Evolutionary conservation across 2,329 filamentous ascomycete species (phyloP), one percentile per base, ranked within the genome.

Genomic region (Botrytis squamosa): DNA sequence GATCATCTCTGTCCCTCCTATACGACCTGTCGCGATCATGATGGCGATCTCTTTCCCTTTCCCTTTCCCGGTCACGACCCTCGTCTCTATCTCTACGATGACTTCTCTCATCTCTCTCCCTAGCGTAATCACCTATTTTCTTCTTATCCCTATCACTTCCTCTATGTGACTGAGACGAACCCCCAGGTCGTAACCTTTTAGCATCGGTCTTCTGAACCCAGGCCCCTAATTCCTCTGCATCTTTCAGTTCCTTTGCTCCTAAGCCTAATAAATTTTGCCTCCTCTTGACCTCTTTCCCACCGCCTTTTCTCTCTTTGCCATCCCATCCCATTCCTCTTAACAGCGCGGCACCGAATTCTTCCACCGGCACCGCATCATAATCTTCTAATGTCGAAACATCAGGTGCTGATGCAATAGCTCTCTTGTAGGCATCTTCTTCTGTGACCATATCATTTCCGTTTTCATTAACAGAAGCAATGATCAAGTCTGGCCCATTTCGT

Each of bases 281-380:
- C 70, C 90, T 87, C 80, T 92, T 91, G 22, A 90, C 86, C 29
- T 90, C 84, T 75, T 89, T 91, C 52, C 92, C 92, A 9, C 84
- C 82, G 64, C 83, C 86, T 86, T 87, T 65, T 85, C 83, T 75
- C 86, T 85, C 72, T 90, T 88, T 75, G 80, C 82, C 84, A 91
- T 98, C 94, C 95, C 95, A 98, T 14, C 96, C 96, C 93, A 98
- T 98, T 16, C 95, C 94, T 46, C 95, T 90, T 52, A 99, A 86
- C 76, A 98, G 86, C 0, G 95, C 94, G 29, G 94, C 92, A 12
- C 96, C 96, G 77, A 98, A 99, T 78, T 98, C 94, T 78, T 98
- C 95, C 25, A 98, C 94, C 0, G 96, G 95, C 75, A 97, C 92
- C 20, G 92, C 90, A 74, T 92, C 91, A 83, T 98, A 98, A 79